phyloP scores from a whole-genome alignment of 495 filamentous ascomycete genomes.

The Gamarada debralockiae region DNA sequence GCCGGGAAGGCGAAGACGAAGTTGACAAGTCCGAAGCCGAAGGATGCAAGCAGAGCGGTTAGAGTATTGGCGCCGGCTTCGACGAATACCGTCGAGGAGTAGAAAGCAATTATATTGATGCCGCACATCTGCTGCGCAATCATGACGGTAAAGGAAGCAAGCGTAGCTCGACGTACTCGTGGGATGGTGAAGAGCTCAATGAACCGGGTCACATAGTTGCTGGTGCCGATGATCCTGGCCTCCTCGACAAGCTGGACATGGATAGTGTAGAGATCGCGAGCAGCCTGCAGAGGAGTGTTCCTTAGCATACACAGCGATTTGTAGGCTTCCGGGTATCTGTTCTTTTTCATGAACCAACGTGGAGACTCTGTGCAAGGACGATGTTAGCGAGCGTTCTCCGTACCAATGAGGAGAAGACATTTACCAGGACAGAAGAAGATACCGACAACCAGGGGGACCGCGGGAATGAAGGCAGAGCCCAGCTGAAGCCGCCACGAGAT shows the following conservation, averaged over 20 bases:
- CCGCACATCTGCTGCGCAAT: conserved; percentile 79
- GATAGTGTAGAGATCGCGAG: conserved; percentile 73
- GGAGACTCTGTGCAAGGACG: conserved; percentile 70
- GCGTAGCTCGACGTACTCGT: conserved; percentile 53
- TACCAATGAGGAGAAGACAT: no score
- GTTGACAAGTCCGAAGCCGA: conserved; percentile 76
- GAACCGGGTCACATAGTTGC: conserved; percentile 49
- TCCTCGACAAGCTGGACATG: conserved; percentile 51
- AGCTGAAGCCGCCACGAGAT: conserved; percentile 77
- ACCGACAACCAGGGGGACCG: conserved; percentile 58
- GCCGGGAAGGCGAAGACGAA: conserved; percentile 80
- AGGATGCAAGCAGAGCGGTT: conserved; percentile 46
- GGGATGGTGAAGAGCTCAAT: conserved; percentile 57
- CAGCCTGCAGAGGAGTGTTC: conserved; percentile 63
- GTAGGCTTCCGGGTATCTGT: conserved; percentile 57
- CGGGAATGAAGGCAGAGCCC: conserved; percentile 69
- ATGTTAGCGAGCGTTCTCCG: no score
- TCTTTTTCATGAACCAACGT: conserved; percentile 57
- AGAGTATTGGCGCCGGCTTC: conserved; percentile 55
- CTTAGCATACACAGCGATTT: conserved; percentile 56
- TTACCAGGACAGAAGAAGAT: conserved; percentile 59
- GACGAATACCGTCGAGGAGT: conserved; percentile 69
- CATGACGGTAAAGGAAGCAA: conserved; percentile 66
- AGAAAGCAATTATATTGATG: conserved; percentile 79
- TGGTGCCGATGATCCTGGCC: conserved; percentile 38